These are phyloP conservation scores for Colletotrichum trifolii DNA, from an alignment of 2,329 filamentous ascomycete genomes.

Conservation along the genomic window DNA sequence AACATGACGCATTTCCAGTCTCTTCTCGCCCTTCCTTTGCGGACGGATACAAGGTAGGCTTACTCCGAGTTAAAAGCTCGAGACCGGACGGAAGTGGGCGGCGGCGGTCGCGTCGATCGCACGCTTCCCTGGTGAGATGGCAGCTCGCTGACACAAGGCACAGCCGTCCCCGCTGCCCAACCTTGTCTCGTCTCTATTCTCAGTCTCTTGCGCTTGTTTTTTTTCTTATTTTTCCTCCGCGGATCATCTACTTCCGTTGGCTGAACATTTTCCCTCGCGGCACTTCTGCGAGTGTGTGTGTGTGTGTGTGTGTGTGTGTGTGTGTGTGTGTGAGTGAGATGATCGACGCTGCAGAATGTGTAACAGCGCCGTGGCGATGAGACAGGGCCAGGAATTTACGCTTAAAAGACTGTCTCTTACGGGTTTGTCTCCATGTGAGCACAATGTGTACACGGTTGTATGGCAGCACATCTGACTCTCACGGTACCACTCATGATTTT, in stretches of 20 bases:
- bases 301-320: constrained; percentile 2
- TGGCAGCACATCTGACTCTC: too few species aligned
- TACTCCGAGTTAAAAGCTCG: constrained; percentile 12
- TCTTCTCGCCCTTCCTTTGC: too few species aligned
- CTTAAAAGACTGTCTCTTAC: constrained; percentile 23
- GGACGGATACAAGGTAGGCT: too few species aligned
- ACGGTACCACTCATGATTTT: too few species aligned
- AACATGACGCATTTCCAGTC: background rate
- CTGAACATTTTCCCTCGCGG: background rate
- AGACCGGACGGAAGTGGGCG: constrained; percentile 23
- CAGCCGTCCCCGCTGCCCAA: background rate
- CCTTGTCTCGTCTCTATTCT: background rate
- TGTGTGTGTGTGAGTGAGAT: background rate
- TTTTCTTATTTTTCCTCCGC: background rate
- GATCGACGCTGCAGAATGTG: constrained; percentile 34
- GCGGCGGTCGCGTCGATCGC: constrained; percentile 12
- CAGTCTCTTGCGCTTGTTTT: background rate
- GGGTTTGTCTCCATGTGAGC: background rate
- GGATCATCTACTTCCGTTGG: background rate
- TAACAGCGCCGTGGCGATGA: constrained; percentile 23
- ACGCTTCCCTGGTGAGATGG: constrained; percentile 11
- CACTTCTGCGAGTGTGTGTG: background rate
- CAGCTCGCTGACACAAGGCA: constrained; percentile 19
- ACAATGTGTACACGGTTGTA: background rate
- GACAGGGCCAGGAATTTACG: constrained; percentile 30